A percentile compares a stretch with the other conserved stretches of the same genome.
Evolutionary conservation across 208 protist species (phyloP).

Genomic region (Porcisia hertigi): DNA sequence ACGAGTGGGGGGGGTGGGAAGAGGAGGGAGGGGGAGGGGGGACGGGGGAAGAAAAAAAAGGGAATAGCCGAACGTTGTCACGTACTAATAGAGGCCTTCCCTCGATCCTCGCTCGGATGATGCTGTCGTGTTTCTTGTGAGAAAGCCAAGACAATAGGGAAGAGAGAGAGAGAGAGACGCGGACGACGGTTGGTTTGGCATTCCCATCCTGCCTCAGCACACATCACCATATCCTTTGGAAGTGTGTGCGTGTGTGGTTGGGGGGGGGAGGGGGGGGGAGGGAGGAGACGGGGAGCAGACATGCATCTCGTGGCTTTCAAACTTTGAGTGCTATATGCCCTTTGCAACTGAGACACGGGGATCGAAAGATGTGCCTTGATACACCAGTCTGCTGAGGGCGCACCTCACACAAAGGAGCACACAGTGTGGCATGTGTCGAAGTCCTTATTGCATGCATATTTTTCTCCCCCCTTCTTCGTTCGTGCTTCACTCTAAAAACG

Average conservation of each 20-base stretch:
- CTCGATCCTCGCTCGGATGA: too few species aligned
- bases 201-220: background rate
- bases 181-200: background rate
- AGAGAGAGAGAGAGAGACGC: background rate
- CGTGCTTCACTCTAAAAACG: background rate
- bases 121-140: background rate
- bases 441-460: background rate
- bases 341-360: background rate
- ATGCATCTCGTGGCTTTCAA: background rate
- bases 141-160: background rate
- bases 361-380: background rate
- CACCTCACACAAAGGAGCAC: background rate
- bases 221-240: background rate
- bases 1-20: background rate
- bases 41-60: too few species aligned
- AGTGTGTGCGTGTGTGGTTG: background rate
- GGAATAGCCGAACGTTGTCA: too few species aligned
- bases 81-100: too few species aligned
- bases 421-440: background rate
- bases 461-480: background rate
- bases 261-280: background rate
- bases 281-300: background rate
- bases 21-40: background rate
- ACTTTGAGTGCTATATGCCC: background rate
- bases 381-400: background rate